phyloP scores from a whole-genome alignment of 345 rosid genomes.

The Gossypium sturtianum region DNA sequence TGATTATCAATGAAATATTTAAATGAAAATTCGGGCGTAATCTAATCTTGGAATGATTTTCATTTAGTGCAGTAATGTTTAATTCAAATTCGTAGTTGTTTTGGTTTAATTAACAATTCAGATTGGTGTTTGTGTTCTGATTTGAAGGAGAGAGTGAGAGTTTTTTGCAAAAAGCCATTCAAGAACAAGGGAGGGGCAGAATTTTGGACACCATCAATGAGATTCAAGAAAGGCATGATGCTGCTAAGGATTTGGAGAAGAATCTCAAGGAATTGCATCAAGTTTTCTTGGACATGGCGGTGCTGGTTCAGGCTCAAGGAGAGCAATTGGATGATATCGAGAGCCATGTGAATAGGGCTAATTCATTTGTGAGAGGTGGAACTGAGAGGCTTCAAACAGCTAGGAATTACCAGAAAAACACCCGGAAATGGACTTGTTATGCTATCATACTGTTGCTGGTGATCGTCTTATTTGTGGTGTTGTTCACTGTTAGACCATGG shows the following conservation, averaged over 20 bases:
- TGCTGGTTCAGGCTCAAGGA: slow-evolving; percentile 77
- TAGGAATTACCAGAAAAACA: slow-evolving; percentile 64
- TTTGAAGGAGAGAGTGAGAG: slow-evolving; percentile 82
- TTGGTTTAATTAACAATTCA: too few relatives aligned
- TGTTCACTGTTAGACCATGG: slow-evolving; percentile 59
- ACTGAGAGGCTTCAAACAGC: slow-evolving; percentile 56
- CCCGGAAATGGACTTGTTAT: slow-evolving; percentile 78
- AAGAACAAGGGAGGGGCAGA: slow-evolving; percentile 84
- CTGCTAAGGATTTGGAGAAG: slow-evolving; percentile 73
- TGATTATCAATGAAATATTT: not conserved
- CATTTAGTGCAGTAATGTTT: too few relatives aligned
- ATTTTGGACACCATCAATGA: slow-evolving; percentile 68
- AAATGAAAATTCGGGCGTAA: too few relatives aligned
- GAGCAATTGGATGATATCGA: slow-evolving; percentile 83
- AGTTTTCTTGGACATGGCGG: slow-evolving; percentile 90
- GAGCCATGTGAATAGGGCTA: slow-evolving; percentile 71
- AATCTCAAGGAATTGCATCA: slow-evolving; percentile 81
- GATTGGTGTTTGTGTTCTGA: not conserved
- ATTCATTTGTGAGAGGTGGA: slow-evolving; percentile 60
- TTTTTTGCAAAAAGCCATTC: slow-evolving; percentile 82
- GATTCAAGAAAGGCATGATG: slow-evolving; percentile 89
- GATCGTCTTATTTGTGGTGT: slow-evolving; percentile 55
- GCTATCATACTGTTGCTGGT: slow-evolving; percentile 63
- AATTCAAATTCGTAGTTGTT: too few relatives aligned
- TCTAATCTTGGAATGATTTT: too few relatives aligned